Base-by-base conservation (phyloP, 192 early-diverging fungal genomes). In the Coemansia sp. region DNA sequence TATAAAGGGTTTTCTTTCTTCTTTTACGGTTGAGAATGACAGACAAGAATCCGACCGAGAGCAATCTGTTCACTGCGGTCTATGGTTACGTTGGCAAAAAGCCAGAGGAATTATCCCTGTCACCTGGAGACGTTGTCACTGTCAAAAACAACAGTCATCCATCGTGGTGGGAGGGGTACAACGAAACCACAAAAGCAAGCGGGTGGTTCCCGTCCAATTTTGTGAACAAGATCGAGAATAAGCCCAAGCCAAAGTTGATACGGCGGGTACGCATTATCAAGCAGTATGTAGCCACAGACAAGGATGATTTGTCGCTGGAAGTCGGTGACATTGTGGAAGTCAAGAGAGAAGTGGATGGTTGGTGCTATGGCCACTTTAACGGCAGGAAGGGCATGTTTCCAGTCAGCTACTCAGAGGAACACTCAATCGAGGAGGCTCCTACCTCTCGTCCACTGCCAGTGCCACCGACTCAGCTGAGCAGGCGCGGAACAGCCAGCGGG, bases 351-450 rank as follows among this genome's bases (percentile, higher is more conserved):
- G 76, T 83, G 23, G 84, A 87, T 41, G 86, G 85, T 57, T 92
- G 88, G 85, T 86, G 80, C 74, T 78, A 84, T 65, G 90, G 90
- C 56, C 86, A 84, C 9, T 50, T 68, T 54, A 83, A 89, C 66
- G 88, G 89, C 41, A 85, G 49, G 34, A 71, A 75, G 28, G 90
- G 90, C 12, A 71, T 79, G 34, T 92, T 90, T 67, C 90, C 90
- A 12, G 77, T 74, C 51, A 85, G 82, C 67, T 84, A 87, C 59
- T 78, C 63, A 18, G 70, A 71, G 54, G 69, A 69, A 2, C 19
- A 61, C 32, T 21, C 51, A 25, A 34, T 51, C 3, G 62, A 59
- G 2, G 41, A 49, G 16, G 52, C 64, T 7, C 27, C 76, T 8
- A 60, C 52, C 2, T 61, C 57, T 2, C 76, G 76, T 24, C 76